Percentiles rank a stretch among this genome's conserved stretches.
Evolutionary conservation across 1,284 basidiomycete species (phyloP).

Genomic region (Bondarzewia mesenterica): DNA sequence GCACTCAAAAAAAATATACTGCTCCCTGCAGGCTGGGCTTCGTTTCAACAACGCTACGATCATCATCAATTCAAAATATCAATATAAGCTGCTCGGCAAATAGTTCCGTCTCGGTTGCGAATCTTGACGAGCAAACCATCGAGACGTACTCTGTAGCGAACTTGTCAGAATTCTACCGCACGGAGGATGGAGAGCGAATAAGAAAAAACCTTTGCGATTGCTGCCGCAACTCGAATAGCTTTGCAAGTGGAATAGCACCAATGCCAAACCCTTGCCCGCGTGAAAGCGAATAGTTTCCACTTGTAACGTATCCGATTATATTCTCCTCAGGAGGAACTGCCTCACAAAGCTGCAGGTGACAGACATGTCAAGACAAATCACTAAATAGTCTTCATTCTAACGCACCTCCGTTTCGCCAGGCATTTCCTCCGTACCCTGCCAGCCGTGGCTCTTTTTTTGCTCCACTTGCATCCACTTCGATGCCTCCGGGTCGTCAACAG

Average conservation of each 20-base stretch:
- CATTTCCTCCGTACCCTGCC: slow-evolving; percentile 20
- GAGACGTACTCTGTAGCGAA: slow-evolving; percentile 14
- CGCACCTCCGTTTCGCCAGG: slow-evolving; percentile 34
- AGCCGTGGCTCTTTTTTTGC: slow-evolving; percentile 19
- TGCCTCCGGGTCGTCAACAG: slow-evolving; percentile 42
- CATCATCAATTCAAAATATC: slow-evolving; percentile 13
- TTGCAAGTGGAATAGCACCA: slow-evolving; percentile 55
- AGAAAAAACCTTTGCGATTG: slow-evolving; percentile 42
- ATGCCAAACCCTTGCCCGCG: slow-evolving; percentile 70
- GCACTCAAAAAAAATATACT: too few relatives aligned
- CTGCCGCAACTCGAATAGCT: slow-evolving; percentile 43
- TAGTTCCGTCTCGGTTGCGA: slow-evolving; percentile 30
- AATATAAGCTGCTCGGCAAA: slow-evolving; percentile 29
- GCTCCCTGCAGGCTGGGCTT: too few relatives aligned
- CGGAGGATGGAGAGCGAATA: not conserved
- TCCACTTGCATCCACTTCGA: slow-evolving; percentile 32
- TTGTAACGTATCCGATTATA: slow-evolving; percentile 74
- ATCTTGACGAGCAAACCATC: slow-evolving; percentile 29
- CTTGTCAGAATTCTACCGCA: not conserved
- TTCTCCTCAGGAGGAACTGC: slow-evolving; percentile 28
- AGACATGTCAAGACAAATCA: not conserved
- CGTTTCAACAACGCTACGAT: not conserved
- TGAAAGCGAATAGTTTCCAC: slow-evolving; percentile 72
- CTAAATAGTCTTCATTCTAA: too few relatives aligned
- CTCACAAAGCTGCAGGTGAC: slow-evolving; percentile 35